Evolutionary conservation across 345 rosid genomes (phyloP), one percentile per base, ranked within the genome.

Genomic region (Kernera saxatilis): DNA sequence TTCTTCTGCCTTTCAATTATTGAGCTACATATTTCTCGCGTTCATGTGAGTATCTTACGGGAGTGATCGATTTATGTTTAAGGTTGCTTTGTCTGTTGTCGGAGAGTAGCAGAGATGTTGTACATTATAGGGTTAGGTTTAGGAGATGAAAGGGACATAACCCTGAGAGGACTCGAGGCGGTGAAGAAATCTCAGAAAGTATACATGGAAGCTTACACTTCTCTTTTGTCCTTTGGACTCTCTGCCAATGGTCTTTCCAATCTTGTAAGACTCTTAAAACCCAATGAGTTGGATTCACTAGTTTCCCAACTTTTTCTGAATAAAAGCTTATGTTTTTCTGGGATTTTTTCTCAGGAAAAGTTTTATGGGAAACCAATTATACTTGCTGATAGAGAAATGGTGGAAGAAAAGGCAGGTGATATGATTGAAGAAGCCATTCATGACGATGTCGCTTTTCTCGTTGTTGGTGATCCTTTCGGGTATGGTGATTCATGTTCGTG

Each of bases 401-500:
- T 93, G 37, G 98, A 93, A 76, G 98, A 93, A 69, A 90, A 88
- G 50, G 92, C 88, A 13, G 96, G 88, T 49, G 40, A 21, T 50
- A 60, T 91, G 58, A 82, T 89, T 6, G 70, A 76, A n/a, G 87
- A 83, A 71, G 86, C 96, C 64, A 56, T 43, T 33, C 50, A 73
- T 9, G 80, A 81, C 3, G 86, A 91, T 25, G 78, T 89, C 14
- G 91, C 92, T 63, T 91, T 93, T 39, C 97, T 93, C 26, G 97
- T 93, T 70, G 97, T 93, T 25, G 97, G 98, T 1, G 97, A 93
- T 68, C 98, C 98, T 70, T 93, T 91, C 19, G 97, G 98, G 96
- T 90, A 78, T 23, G 43, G 2, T 57, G 12, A 10, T 8, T 14
- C 58, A 30, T 6, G 1, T 7, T 33, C 27, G 29, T 63, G 18